Evolutionary conservation across 305 asterid species (phyloP), one percentile per base, ranked within the genome.

Genomic region (Solanum hybrid): DNA sequence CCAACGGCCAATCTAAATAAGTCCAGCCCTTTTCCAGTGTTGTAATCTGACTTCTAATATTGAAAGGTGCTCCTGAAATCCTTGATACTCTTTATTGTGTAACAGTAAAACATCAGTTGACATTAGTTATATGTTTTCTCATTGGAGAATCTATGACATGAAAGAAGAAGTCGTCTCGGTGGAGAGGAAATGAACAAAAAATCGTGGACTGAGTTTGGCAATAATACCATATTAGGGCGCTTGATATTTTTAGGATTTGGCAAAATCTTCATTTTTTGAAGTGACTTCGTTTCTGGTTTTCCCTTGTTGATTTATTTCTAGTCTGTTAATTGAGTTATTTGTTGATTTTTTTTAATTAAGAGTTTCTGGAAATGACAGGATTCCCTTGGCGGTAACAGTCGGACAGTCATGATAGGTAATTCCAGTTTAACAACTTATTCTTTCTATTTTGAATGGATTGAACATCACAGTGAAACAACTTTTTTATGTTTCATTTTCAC

Each of bases 321-420:
- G n/a, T 35, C 85, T 69, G 35, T 71, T 78, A 76, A 84, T 34
- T 87, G 39, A 76, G 83, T 89, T 76, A 79, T 80, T 51, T 18
- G 87, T 81, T 42, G 51, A 46, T 22, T 74, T 88, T 67, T 57
- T 20, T 61, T 6, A 78, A 86, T 73, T 29, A 74, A 36, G 22
- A 26, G 33, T 51, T 77, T 87, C 87, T 88, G 89, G 35, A 75
- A 82, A 87, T 93, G 91, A 90, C 96, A 97, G 99, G 99, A 98
- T 95, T 98, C 99, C 89, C 99, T 98, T 89, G 99, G 99, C 86
- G 99, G 99, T 85, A 98, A 98, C 95, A 98, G 99, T 95, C 96
- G 97, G 93, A 98, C 99, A 67, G 96, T 95, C 90, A 98, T 98
- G 99, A 97, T 98, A 91, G 99, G 99, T 97, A 94, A 83, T 90